Base-by-base conservation (phyloP, 495 filamentous ascomycete genomes). In the Lineolata rhizophorae region DNA sequence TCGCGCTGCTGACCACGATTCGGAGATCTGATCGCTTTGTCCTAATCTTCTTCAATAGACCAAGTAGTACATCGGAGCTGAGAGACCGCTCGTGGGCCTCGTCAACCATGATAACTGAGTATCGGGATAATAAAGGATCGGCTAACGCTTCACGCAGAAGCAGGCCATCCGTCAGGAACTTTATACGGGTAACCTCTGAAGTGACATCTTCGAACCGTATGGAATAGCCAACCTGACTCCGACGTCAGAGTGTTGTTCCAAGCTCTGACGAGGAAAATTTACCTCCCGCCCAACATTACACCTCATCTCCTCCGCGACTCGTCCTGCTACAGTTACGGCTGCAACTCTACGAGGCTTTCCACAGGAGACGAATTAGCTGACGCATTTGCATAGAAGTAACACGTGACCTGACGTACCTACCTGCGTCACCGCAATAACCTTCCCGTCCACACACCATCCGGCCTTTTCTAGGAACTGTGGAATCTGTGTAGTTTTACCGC, bases 81-180 rank as follows among this genome's bases (percentile, higher is more conserved):
- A 99, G 63, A 37, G 81, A 91, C 32, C 90, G 68, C 52, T 99
- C 87, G 53, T 99, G 87, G 18, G 90, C 90, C 50, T 99, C 87
- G 47, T 99, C 87, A 15, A 99, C 76, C 85, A 95, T 99, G 44
- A 99, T 80, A 20, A 95, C 78, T 4, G 81, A 91, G 49, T 99
- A 99, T 4, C 83, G 69, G 19, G 79, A 87, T 12, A 99, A 56
- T 10, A 94, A 60, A 35, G 87, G 87, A 51, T 95, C 90, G 13
- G 91, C 79, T 9, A 99, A 61, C 13, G 81, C 83, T 55, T 99
- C 90, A 51, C 87, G 65, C 42, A 99, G 74, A 17, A 99, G 63
- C 44, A 99, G 65, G 6, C 87, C 90, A 60, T 99, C 87, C 2
- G 90, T 95, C 37, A 95, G 52, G 49, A 94, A 99, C 49, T 99